Percentiles rank a stretch among this genome's conserved stretches.
Evolutionary conservation across 2,329 filamentous ascomycete species (phyloP).

Genomic region (Verticillium albo-atrum): DNA sequence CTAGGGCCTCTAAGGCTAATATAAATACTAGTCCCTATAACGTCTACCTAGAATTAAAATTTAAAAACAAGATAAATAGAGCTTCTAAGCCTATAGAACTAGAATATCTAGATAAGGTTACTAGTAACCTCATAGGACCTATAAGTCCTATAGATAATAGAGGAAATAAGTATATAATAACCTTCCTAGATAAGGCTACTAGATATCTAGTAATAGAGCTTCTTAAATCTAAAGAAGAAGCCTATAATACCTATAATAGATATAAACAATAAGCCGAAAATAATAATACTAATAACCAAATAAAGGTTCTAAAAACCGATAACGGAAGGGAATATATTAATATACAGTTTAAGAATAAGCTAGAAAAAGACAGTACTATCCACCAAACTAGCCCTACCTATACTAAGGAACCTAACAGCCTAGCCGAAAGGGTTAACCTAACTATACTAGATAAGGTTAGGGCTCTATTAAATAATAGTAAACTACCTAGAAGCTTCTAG

Average conservation of each 20-base stretch:
- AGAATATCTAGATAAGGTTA: background rate
- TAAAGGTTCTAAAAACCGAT: background rate
- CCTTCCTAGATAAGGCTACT: background rate
- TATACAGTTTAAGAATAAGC: background rate
- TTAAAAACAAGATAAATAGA: slow-evolving; percentile 1
- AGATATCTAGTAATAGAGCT: background rate
- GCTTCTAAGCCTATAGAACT: slow-evolving; percentile 1
- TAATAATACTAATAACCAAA: slow-evolving; percentile 1
- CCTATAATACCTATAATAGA: no score
- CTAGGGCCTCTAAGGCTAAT: background rate
- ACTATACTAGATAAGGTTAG: background rate
- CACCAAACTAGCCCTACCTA: background rate
- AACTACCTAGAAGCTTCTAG: background rate
- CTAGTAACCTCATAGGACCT: no score
- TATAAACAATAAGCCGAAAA: slow-evolving; percentile 1
- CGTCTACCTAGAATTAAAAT: background rate
- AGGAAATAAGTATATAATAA: slow-evolving; percentile 2
- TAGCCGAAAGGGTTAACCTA: background rate
- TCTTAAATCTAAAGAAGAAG: background rate
- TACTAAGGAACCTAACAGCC: background rate
- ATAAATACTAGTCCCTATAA: background rate
- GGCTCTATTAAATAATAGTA: background rate
- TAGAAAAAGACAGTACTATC: background rate
- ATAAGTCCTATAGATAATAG: slow-evolving; percentile 2
- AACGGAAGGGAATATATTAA: background rate